Conservation (phyloP, 1,284 basidiomycete species). For the Ganoderma sinense region DNA sequence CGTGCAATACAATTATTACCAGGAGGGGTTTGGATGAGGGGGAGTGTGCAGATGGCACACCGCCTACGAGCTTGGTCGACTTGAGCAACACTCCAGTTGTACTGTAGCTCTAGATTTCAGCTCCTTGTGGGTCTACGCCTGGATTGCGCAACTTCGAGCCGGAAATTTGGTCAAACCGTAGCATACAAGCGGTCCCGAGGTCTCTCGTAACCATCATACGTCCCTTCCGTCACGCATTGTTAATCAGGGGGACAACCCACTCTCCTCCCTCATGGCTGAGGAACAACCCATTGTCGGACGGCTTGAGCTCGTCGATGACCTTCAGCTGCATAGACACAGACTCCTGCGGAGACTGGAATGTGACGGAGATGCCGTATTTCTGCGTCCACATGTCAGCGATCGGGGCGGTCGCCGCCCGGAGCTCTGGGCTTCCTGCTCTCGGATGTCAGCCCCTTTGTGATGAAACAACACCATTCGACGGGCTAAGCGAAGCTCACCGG, state of each 20-base stretch:
- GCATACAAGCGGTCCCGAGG: no score
- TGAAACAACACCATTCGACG: background rate
- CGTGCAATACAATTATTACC: background rate
- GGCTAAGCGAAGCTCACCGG: background rate
- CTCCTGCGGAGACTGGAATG: conserved; percentile 38
- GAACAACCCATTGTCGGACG: conserved; percentile 42
- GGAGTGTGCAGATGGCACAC: no score
- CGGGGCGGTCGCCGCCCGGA: background rate
- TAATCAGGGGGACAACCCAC: background rate
- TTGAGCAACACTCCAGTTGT: no score
- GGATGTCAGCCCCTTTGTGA: background rate
- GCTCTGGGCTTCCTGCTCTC: background rate
- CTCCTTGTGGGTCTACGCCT: no score
- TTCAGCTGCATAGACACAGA: conserved; percentile 41
- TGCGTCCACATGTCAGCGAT: background rate
- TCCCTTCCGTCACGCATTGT: background rate
- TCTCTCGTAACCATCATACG: background rate
- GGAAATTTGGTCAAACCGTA: no score
- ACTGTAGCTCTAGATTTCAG: no score
- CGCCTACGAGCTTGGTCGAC: no score
- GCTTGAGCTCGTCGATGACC: conserved; percentile 38
- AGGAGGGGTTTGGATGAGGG: no score
- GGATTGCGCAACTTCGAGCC: no score
- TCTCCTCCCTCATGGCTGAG: conserved; percentile 36
- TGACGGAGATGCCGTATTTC: background rate